Percentiles rank a stretch among this genome's conserved stretches.
These are phyloP conservation scores for Hymenoscyphus scutula DNA, from an alignment of 2,329 filamentous ascomycete genomes.

Conservation along the genomic window DNA sequence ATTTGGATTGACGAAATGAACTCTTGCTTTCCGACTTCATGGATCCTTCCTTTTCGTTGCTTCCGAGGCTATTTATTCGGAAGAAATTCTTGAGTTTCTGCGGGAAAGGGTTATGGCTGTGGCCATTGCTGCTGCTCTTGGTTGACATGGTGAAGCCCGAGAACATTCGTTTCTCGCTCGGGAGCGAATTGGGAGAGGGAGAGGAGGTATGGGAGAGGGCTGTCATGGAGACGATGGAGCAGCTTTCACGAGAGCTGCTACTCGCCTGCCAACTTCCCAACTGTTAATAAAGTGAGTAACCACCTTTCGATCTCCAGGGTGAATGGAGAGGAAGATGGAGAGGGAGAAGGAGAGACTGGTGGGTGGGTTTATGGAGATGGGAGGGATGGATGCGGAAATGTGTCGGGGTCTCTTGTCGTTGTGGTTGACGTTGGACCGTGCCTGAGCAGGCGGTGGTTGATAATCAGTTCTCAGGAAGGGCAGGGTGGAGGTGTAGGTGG, in stretches of 20 bases:
- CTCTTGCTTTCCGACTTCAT: slow-evolving; percentile 38
- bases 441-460: slow-evolving; percentile 17
- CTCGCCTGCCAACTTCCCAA: slow-evolving; percentile 16
- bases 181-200: slow-evolving; percentile 23
- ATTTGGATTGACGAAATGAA: slow-evolving; percentile 78
- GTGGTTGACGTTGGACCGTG: slow-evolving; percentile 21
- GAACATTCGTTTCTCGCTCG: slow-evolving; percentile 37
- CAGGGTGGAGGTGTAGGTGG: too few species aligned
- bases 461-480: slow-evolving; percentile 14
- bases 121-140: slow-evolving; percentile 52
- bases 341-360: neutral
- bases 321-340: neutral
- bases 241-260: slow-evolving; percentile 33
- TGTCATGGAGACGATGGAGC: slow-evolving; percentile 31
- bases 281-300: slow-evolving; percentile 1
- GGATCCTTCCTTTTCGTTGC: slow-evolving; percentile 39
- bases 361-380: too few species aligned
- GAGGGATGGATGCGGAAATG: slow-evolving; percentile 2
- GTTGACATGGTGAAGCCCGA: slow-evolving; percentile 38
- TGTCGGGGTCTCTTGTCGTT: slow-evolving; percentile 9
- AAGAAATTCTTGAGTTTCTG: slow-evolving; percentile 71
- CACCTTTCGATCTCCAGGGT: neutral
- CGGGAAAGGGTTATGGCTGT: slow-evolving; percentile 58
- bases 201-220: slow-evolving; percentile 32
- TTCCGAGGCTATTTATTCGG: slow-evolving; percentile 56